phyloP scores from a whole-genome alignment of 225 moss, liverwort and hornwort species.

The Neckera pumila region DNA sequence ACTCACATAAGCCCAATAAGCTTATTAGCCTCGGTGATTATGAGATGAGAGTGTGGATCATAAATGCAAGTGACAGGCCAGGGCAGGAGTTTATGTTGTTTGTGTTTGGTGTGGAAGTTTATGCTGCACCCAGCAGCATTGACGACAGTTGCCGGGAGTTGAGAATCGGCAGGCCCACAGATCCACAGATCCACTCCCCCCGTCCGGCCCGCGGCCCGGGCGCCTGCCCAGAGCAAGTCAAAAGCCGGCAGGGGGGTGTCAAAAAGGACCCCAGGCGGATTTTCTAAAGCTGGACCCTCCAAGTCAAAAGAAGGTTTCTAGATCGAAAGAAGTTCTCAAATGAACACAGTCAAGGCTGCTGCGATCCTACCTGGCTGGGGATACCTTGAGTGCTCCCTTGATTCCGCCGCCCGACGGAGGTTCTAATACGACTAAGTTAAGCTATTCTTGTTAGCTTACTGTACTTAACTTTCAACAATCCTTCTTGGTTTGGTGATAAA shows the following conservation, averaged over 20 bases:
- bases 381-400: too few relatives aligned
- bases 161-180: not conserved
- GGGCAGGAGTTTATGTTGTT: not conserved
- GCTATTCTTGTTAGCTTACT: not conserved
- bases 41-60: not conserved
- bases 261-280: not conserved
- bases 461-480: too few relatives aligned
- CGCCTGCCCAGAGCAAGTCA: not conserved
- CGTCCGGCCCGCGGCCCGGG: not conserved
- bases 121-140: too few relatives aligned
- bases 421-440: not conserved
- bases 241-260: too few relatives aligned
- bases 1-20: not conserved
- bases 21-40: not conserved
- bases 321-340: not conserved
- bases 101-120: too few relatives aligned
- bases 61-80: not conserved
- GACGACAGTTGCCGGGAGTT: too few relatives aligned
- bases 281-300: constrained; percentile 8
- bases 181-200: too few relatives aligned
- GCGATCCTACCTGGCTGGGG: not conserved
- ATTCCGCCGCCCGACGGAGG: not conserved
- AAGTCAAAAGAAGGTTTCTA: constrained; percentile 16
- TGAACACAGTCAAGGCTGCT: not conserved
- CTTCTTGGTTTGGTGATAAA: not conserved